phyloP scores from a whole-genome alignment of 352 stramenopile species.

The Globisporangium rhizosaccharum region DNA sequence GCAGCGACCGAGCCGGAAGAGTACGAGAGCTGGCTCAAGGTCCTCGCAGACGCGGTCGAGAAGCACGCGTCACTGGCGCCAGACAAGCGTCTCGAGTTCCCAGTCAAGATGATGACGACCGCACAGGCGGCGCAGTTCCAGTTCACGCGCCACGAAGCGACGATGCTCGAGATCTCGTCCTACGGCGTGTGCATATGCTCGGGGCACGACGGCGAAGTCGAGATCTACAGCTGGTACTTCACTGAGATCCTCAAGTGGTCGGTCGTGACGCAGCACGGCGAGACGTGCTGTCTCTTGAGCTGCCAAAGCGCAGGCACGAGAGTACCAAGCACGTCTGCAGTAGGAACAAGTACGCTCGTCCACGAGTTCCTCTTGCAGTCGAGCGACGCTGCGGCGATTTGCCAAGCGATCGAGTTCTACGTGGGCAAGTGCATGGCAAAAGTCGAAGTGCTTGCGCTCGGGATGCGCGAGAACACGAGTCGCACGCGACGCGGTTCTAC shows the following conservation, averaged over 20 bases:
- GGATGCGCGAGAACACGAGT: conserved; percentile 20
- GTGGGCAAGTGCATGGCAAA: conserved; percentile 78
- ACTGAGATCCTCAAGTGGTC: conserved; percentile 79
- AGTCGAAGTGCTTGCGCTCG: conserved; percentile 41
- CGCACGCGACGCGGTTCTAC: conserved; percentile 4
- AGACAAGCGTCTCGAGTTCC: conserved; percentile 39
- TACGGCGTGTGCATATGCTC: conserved; percentile 52
- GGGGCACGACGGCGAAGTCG: conserved; percentile 32
- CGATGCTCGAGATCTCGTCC: conserved; percentile 46
- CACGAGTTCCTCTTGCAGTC: conserved; percentile 61
- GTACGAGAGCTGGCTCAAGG: conserved; percentile 54
- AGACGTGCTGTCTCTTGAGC: conserved; percentile 54
- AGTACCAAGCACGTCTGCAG: neutral
- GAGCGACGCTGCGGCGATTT: conserved; percentile 41
- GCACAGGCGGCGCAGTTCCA: conserved; percentile 23
- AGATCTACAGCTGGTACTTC: conserved; percentile 72
- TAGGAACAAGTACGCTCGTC: conserved; percentile 5
- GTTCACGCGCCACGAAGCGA: conserved; percentile 33
- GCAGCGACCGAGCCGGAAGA: conserved; percentile 34
- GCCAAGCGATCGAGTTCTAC: conserved; percentile 72
- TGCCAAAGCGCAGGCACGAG: conserved; percentile 19
- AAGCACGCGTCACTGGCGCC: conserved; percentile 47
- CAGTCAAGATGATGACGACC: conserved; percentile 40
- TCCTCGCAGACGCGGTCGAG: conserved; percentile 50
- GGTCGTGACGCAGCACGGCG: conserved; percentile 44